A percentile compares a stretch with the other conserved stretches of the same genome.
Conservation (phyloP, 2,329 filamentous ascomycete genomes). For the Epichloe elymi region DNA sequence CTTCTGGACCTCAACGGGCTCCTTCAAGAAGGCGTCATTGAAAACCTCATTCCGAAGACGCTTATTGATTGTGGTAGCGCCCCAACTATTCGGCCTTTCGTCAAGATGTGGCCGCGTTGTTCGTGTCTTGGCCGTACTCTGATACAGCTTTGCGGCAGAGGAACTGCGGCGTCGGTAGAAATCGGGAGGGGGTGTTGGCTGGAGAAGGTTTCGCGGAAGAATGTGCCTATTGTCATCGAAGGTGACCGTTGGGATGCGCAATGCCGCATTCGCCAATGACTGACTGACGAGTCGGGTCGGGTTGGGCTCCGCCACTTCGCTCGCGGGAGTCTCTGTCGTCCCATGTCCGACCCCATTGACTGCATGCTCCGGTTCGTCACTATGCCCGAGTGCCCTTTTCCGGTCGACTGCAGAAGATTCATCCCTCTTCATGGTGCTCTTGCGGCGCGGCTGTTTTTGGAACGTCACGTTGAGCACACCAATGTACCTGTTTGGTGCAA, state of each 20-base stretch:
- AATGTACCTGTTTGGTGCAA: conserved; percentile 56
- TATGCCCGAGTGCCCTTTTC: conserved; percentile 21
- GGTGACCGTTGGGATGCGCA: conserved; percentile 74
- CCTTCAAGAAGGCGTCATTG: conserved; percentile 79
- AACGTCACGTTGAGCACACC: conserved; percentile 95
- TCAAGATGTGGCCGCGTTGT: conserved; percentile 30
- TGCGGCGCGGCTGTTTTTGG: conserved; percentile 64
- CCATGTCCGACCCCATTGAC: conserved; percentile 2
- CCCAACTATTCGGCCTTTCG: conserved; percentile 59
- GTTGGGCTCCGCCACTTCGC: conserved; percentile 9
- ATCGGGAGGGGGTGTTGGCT: conserved; percentile 34
- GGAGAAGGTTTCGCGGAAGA: conserved; percentile 71
- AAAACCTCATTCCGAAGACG: conserved; percentile 81
- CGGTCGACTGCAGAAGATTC: conserved; percentile 25
- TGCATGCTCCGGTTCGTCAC: neutral
- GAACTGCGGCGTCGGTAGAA: conserved; percentile 20
- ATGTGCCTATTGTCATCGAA: conserved; percentile 93
- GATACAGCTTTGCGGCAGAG: conserved; percentile 15
- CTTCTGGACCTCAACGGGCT: conserved; percentile 68
- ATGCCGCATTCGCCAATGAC: conserved; percentile 52
- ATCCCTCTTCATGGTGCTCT: conserved; percentile 40
- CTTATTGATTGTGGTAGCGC: conserved; percentile 82
- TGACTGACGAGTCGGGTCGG: conserved; percentile 47
- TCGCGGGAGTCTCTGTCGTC: conserved; percentile 4
- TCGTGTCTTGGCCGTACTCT: conserved; percentile 4